Base-by-base conservation (phyloP, 371 early-diverging fungal species). In the Actinomortierella wolfii region DNA sequence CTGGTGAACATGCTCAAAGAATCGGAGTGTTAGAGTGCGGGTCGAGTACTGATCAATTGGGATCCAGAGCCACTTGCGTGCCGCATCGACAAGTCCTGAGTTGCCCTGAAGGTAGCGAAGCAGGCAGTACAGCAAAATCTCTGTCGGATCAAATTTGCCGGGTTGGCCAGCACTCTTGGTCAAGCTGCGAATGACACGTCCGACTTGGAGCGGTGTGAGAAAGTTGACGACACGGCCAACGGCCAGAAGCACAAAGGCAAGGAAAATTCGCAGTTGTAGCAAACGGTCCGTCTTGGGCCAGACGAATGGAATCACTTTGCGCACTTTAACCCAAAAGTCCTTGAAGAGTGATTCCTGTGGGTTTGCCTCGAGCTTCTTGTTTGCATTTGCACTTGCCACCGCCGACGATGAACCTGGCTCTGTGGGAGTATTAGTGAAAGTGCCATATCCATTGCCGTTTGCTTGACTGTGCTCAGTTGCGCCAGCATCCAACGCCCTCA, bases 41-140 rank as follows among this genome's bases (percentile, higher is more conserved):
- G 95, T 92, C 14, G 93, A 93, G 76, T 85, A 91, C 78, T 73
- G 96, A 5, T 91, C 90, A 11, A 97, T 87, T 1, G 96, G 97
- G 34, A 96, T 89, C 95, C 96, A 97, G 2, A 90, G 70, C 71
- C 88, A 88, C 62, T 86, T 89, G 67, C 95, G 95, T 13, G 88
- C 43, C 0, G 87, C 84, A 51, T 86, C 84, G 46, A 96, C 70
- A 9, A 97, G 64, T 41, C 96, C 96, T 18, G 87, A 88, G 28
- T 86, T 81, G n/a, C 92, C 91, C 59, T 92, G 92, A 48, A 95
- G 76, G 57, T 90, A 89, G 44, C 89, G 82, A 46, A 93, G 70
- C 9, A 83, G 76, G n/a, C 89, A 84, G 53, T 88, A 95, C 0
- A 89, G 41, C 5, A 73, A 26, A 26, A 73, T 59, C 6, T 25